These are phyloP conservation scores for Trichoderma aggressivum DNA, from an alignment of 2,329 filamentous ascomycete species.

Conservation along the genomic window DNA sequence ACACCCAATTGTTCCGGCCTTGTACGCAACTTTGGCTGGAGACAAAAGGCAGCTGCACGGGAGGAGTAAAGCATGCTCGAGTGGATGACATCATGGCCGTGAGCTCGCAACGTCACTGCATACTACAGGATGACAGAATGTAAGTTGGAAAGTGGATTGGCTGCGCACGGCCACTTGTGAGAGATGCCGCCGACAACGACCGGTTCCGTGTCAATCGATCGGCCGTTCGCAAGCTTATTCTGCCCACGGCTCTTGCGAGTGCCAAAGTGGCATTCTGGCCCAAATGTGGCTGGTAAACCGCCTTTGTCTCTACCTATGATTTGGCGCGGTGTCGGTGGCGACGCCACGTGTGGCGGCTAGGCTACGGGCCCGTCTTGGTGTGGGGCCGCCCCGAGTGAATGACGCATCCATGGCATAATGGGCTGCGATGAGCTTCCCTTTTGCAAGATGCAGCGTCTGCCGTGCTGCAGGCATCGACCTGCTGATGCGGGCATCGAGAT, in stretches of 20 bases:
- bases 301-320: background rate
- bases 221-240: background rate
- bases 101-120: background rate
- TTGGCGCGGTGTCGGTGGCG: background rate
- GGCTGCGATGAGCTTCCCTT: background rate
- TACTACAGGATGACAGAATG: background rate
- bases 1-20: background rate
- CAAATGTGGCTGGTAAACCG: background rate
- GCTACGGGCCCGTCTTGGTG: background rate
- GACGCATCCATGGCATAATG: constrained; percentile 12
- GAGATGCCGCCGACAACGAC: background rate
- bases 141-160: background rate
- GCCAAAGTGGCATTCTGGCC: background rate
- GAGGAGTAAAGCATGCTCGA: background rate
- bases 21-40: background rate
- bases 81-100: constrained; percentile 12
- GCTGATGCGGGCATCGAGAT: constrained; percentile 14
- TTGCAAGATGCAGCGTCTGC: background rate
- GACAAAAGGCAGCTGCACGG: background rate
- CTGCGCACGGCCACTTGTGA: background rate
- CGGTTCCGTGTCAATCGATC: background rate
- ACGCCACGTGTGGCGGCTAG: constrained; percentile 8
- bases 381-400: background rate
- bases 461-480: background rate
- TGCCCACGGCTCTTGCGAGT: background rate